These are phyloP conservation scores for Cicer chorassanicum DNA, from an alignment of 306 rosid genomes.

Conservation along the genomic window DNA sequence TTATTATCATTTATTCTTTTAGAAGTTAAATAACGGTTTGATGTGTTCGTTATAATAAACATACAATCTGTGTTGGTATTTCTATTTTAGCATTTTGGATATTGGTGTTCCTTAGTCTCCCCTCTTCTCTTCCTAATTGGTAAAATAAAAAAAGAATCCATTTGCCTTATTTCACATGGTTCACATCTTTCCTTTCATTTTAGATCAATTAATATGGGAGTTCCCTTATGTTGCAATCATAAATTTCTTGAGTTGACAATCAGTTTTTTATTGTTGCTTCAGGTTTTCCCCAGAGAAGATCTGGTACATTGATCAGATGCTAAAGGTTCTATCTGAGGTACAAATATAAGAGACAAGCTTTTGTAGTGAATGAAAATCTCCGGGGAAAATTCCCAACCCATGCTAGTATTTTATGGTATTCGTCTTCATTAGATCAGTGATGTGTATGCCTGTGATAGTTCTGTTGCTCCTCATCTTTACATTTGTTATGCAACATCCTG, in stretches of 20 bases:
- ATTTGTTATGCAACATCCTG: conserved; percentile 7
- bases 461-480: conserved; percentile 39
- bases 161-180: conserved; percentile 22
- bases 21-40: conserved; percentile 16
- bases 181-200: conserved; percentile 35
- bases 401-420: conserved; percentile 30
- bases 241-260: conserved; percentile 42
- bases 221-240: conserved; percentile 32
- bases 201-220: conserved; percentile 3
- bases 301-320: conserved; percentile 99
- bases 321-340: conserved; percentile 98
- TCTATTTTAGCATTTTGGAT: conserved; percentile 36
- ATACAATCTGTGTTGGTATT: conserved; percentile 23
- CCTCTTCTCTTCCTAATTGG: conserved; percentile 18
- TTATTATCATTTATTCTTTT: conserved; percentile 29
- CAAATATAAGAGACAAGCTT: conserved; percentile 48
- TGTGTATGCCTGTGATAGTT: conserved; percentile 5
- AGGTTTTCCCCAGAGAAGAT: conserved; percentile 98
- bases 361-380: conserved; percentile 28
- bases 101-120: conserved; percentile 33
- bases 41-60: conserved; percentile 30
- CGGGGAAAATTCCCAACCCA: neutral
- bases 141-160: conserved; percentile 33
- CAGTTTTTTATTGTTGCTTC: conserved; percentile 51
- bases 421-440: conserved; percentile 4